phyloP scores from a whole-genome alignment of 148 eudicot species.

The Spergularia marina region DNA sequence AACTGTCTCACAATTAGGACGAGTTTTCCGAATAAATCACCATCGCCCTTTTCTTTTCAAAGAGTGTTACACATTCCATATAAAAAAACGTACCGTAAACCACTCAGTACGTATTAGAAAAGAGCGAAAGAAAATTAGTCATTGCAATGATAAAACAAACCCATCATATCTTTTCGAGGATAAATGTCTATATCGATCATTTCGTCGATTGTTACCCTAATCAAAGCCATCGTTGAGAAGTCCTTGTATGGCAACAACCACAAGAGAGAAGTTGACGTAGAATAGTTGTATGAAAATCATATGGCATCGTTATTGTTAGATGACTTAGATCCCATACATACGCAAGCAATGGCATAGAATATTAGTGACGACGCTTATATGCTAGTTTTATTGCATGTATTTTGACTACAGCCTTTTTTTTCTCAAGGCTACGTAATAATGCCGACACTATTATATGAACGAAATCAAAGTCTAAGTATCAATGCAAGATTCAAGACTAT shows the following conservation, averaged over 20 bases:
- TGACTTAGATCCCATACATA: constrained; percentile 1
- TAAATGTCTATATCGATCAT: neutral
- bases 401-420: neutral
- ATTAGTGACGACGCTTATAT: neutral
- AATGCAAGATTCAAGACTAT: neutral
- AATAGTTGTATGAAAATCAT: neutral
- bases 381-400: neutral
- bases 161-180: no score
- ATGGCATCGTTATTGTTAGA: neutral
- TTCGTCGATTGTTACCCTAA: neutral
- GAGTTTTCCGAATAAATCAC: no score
- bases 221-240: constrained; percentile 4
- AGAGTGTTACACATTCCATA: no score
- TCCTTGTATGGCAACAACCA: constrained; percentile 15
- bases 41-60: no score
- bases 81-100: no score
- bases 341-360: neutral
- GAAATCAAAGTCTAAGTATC: no score
- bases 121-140: no score
- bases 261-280: neutral
- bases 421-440: neutral
- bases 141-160: no score
- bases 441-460: neutral
- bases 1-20: no score
- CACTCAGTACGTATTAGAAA: no score